Evolutionary conservation across 257 asterid species (phyloP), one percentile per base, ranked within the genome.

Genomic region (Linaria vulgaris): DNA sequence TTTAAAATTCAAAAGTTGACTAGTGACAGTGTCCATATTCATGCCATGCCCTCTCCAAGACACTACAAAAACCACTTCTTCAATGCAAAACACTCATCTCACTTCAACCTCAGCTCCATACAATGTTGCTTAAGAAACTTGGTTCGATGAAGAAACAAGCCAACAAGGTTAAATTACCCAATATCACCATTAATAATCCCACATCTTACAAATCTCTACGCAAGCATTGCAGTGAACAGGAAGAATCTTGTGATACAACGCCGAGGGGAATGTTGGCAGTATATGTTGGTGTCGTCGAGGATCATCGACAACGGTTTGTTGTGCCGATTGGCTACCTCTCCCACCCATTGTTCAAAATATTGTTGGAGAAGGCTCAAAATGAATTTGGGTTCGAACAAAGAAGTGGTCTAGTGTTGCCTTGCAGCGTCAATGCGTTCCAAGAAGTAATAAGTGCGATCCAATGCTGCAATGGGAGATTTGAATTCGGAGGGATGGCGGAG

Each of bases 251-350:
- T 0, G 39, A 79, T 17, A 63, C 68, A 11, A 84, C 87, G 1
- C 80, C 90, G 6, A 75, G 72, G 1, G 98, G 98, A 22, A 76
- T 64, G 2, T 84, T 86, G 19, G 84, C 81, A 0, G 80, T 86
- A 37, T 91, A 91, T 19, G 91, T 88, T 4, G 98, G 98, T 19
- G 91, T 88, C 3, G 98, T 96, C 6, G 94, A 82, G 44, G 94
- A 81, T 9, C 75, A 81, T 9, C 75, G 96, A 0, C 77, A 75
- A 30, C 75, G 94, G 17, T 88, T 88, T 61, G 82, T 72, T 16
- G 82, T 86, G 10, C 96, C 94, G 0, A 88, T 88, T 0, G 68
- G 80, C 15, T 81, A 91, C 34, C 89, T 91, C 1, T 80, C 91
- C 0, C 98, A 91, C 77, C 98, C 98, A 16, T 55, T 91, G 50